Evolutionary conservation across 1,139 yeast genomes (phyloP), one percentile per base, ranked within the genome.

Genomic region (Saccharomycopsis crataegensis): DNA sequence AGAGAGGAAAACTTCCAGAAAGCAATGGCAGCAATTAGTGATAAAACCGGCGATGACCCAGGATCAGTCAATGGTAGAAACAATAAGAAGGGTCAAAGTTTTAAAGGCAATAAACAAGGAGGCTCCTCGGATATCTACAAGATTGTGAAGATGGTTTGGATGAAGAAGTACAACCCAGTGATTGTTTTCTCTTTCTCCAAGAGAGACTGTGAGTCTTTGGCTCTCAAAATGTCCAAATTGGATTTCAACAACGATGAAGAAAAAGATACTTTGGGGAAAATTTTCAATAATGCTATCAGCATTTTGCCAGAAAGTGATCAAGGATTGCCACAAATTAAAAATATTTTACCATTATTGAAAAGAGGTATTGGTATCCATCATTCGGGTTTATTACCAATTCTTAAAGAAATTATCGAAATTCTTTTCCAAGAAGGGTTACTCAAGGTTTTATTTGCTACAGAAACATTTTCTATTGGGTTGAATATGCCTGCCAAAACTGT

Each of bases 351-450:
- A 0, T 72, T 94, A 53, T 74, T 93, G 61, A 82, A 85, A 67
- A 81, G 98, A 69, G 99, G 99, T 64, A 93, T 94, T 60, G 99
- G 99, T 68, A 91, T 94, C 63, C 99, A 94, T 71, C 99, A 94
- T 70, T 89, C 97, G 51, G 99, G 99, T 49, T 75, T 94, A 56
- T 74, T 94, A 59, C 99, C 99, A 8, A 94, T 94, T 59, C 75
- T 94, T 61, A 94, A 94, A 66, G 99, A 94, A 71, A 93, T 94
- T 56, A 93, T 94, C 64, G 99, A 94, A 73, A 88, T 94, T 70
- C 72, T 94, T 57, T 94, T 94, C 74, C 99, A 93, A 69, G 98
- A 93, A 72, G 99, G 99, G 14, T 80, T 91, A 52, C 75, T 94
- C 56, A 94, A 94, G 67, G 98, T 93, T 2, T 72, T 93, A 55